These are phyloP conservation scores for Neonothopanus nambi DNA, from an alignment of 1,284 basidiomycete species.

Conservation along the genomic window DNA sequence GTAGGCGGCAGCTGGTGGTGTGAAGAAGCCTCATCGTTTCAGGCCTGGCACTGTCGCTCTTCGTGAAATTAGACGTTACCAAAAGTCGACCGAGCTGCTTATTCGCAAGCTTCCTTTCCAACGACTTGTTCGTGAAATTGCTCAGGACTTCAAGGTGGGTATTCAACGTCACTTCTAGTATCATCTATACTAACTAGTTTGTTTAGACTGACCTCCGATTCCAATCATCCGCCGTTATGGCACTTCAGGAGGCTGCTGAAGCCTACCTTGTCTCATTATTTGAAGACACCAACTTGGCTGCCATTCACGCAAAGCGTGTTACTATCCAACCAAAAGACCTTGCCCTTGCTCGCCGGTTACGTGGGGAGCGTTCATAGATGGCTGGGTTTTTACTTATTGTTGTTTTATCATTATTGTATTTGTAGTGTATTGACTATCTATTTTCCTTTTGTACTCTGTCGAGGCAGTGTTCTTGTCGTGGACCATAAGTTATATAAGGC, in stretches of 20 bases:
- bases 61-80: slow-evolving; percentile 96
- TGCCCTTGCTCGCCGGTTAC: slow-evolving; percentile 74
- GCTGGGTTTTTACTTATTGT: slow-evolving; percentile 21
- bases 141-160: slow-evolving; percentile 88
- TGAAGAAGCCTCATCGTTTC: slow-evolving; percentile 97
- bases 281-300: no score
- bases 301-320: slow-evolving; percentile 89
- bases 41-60: slow-evolving; percentile 96
- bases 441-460: slow-evolving; percentile 3
- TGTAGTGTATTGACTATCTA: slow-evolving; percentile 13
- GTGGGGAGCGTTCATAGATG: slow-evolving; percentile 69
- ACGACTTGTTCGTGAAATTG: slow-evolving; percentile 88
- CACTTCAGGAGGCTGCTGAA: no score
- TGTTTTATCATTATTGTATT: slow-evolving; percentile 23
- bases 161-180: slow-evolving; percentile 15
- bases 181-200: slow-evolving; percentile 14
- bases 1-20: slow-evolving; percentile 73
- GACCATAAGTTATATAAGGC: not conserved
- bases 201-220: slow-evolving; percentile 81
- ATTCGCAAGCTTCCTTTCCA: slow-evolving; percentile 95
- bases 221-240: slow-evolving; percentile 91
- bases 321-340: slow-evolving; percentile 80
- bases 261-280: no score
- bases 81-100: slow-evolving; percentile 91
- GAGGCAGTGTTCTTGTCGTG: slow-evolving; percentile 27